Conservation (phyloP, 441 rosid genomes). For the Macaranga tanarius region DNA sequence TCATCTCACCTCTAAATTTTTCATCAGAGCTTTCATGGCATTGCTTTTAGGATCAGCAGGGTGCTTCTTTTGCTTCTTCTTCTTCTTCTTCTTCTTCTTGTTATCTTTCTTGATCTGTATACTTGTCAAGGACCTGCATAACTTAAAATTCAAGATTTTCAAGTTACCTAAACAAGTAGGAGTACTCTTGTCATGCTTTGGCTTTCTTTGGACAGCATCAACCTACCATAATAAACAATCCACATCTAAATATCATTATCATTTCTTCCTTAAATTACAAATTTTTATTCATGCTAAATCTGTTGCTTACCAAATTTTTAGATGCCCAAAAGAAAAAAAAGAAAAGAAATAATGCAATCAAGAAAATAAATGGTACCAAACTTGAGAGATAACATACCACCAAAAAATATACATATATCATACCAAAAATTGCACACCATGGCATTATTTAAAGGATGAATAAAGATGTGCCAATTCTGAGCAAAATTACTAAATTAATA, state of each 20-base stretch:
- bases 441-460: too few relatives aligned
- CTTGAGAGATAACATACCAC: too few relatives aligned
- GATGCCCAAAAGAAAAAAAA: too few relatives aligned
- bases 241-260: background rate
- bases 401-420: too few relatives aligned
- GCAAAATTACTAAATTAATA: background rate
- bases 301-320: background rate
- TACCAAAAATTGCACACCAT: too few relatives aligned
- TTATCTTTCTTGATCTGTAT: slow-evolving; percentile 22
- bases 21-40: slow-evolving; percentile 25
- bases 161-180: slow-evolving; percentile 28
- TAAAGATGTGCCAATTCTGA: background rate
- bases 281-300: background rate
- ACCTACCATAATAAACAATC: slow-evolving; percentile 24
- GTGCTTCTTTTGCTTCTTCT: slow-evolving; percentile 3
- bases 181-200: slow-evolving; percentile 17
- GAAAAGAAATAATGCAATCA: background rate
- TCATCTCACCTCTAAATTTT: slow-evolving; percentile 29
- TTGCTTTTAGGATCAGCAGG: slow-evolving; percentile 17
- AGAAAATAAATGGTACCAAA: background rate
- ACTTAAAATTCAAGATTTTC: slow-evolving; percentile 26
- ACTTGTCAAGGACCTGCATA: slow-evolving; percentile 26
- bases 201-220: slow-evolving; percentile 19
- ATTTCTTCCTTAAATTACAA: background rate
- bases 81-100: slow-evolving; percentile 14